Base-by-base conservation (phyloP, 768 basidiomycete genomes). In the Podaxis pistillaris region DNA sequence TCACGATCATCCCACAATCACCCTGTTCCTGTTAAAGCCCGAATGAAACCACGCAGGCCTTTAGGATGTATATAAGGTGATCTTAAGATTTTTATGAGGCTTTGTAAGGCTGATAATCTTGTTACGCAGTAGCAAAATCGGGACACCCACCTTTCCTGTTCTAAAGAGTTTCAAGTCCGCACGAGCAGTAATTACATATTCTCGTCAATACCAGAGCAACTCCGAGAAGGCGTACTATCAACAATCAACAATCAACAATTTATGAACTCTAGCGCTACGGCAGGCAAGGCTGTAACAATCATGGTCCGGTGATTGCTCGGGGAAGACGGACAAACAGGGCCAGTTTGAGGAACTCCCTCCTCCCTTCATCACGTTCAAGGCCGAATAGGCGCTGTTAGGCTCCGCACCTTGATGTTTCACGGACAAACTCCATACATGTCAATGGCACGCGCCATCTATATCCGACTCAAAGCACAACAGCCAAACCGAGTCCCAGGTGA, bases 351-450 rank as follows among this genome's bases (percentile, higher is more conserved):
- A 60, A 58, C 36, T 38, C 30, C 30, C 44, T n/a, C n/a, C 46
- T 58, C 44, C n/a, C 40, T 24, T n/a, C 44, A 46, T 47, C 56
- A 51, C 9, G 22, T 37, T 24, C 58, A 60, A 40, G 8, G 28
- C 58, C 58, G 58, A 52, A n/a, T 22, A 60, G 40, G 33, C 51
- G 51, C 38, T 38, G 8, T 33, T 44, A 38, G 36, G 22, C 59
- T 60, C 59, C 52, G 52, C 37, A 26, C 30, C 50, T 62, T 54
- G 60, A 62, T 62, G 60, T 62, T 62, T 62, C 60, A 62, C 60
- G 53, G 51, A 36, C 57, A 37, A 58, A 36, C 52, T 55, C 60
- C 60, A 61, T 44, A 54, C 60, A 61, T 54, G 60, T 62, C 41
- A 55, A 38, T 53, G 40, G 9, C 52, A 53, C 40, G 46, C 53